phyloP scores from a whole-genome alignment of 2,329 filamentous ascomycete species.

The Aspergillus sojae region DNA sequence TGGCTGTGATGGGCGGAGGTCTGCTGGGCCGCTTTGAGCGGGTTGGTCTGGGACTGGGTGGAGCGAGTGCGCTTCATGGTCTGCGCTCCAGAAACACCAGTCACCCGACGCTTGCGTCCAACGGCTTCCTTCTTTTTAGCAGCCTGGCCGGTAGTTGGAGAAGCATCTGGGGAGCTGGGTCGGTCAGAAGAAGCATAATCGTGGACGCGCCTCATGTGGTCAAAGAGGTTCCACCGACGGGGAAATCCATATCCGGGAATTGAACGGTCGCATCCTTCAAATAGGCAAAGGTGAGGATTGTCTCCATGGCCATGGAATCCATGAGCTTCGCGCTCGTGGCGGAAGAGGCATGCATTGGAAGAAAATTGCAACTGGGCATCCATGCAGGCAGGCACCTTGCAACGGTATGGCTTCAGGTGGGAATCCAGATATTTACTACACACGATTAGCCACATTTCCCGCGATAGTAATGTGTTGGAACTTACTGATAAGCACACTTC shows the following conservation, averaged over 20 bases:
- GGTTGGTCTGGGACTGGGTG: constrained; percentile 38
- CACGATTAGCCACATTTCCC: constrained; percentile 21
- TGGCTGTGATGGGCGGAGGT: constrained; percentile 39
- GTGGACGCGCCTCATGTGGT: constrained; percentile 97
- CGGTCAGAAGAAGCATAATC: constrained; percentile 54
- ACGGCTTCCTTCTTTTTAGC: constrained; percentile 45
- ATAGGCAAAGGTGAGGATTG: constrained; percentile 87
- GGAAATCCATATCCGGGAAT: constrained; percentile 85
- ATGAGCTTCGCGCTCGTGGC: constrained; percentile 93
- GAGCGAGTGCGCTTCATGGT: constrained; percentile 49
- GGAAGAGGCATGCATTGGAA: constrained; percentile 89
- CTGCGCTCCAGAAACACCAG: constrained; percentile 38
- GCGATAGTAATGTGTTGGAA: constrained; percentile 19
- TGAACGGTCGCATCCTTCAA: constrained; percentile 83
- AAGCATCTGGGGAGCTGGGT: constrained; percentile 45
- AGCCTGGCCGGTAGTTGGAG: constrained; percentile 31
- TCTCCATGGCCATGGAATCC: constrained; percentile 93
- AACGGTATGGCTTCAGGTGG: constrained; percentile 93
- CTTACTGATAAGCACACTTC: constrained; percentile 99
- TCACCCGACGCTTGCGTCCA: constrained; percentile 43
- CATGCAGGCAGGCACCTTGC: constrained; percentile 82
- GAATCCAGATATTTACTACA: constrained; percentile 94
- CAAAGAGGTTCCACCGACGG: constrained; percentile 90
- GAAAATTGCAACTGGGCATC: constrained; percentile 90
- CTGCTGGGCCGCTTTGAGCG: constrained; percentile 37